phyloP scores from a whole-genome alignment of 306 rosid species.

The Rubus parviflorus region DNA sequence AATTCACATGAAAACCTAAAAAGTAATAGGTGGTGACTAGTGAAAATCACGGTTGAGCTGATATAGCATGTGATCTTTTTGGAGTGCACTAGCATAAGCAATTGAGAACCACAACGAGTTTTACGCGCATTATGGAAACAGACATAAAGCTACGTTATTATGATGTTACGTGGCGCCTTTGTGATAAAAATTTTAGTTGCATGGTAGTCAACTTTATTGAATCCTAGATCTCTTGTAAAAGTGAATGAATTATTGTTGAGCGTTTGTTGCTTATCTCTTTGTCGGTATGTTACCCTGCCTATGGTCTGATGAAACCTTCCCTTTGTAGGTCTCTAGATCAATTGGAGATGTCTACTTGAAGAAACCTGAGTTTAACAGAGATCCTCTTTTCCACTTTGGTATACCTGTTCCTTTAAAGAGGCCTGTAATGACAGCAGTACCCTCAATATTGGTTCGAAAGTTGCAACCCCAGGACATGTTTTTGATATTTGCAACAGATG shows the following conservation, averaged over 20 bases:
- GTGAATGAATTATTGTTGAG: slow-evolving; percentile 15
- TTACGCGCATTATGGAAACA: background rate
- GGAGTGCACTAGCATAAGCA: slow-evolving; percentile 1
- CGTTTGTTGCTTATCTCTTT: slow-evolving; percentile 3
- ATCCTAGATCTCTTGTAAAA: background rate
- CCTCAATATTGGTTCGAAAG: slow-evolving; percentile 50
- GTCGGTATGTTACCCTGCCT: background rate
- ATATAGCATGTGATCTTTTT: background rate
- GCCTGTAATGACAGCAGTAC: slow-evolving; percentile 67
- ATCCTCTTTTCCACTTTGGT: slow-evolving; percentile 51
- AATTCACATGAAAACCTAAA: slow-evolving; percentile 14
- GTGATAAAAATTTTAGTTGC: background rate
- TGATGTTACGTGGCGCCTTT: background rate
- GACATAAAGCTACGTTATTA: slow-evolving; percentile 3
- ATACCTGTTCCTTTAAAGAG: slow-evolving; percentile 49
- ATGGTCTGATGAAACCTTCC: background rate
- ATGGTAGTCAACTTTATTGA: background rate
- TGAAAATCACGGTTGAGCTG: background rate
- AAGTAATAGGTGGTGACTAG: background rate
- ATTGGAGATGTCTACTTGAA: slow-evolving; percentile 74
- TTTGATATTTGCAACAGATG: slow-evolving; percentile 72
- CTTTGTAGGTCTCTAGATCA: slow-evolving; percentile 66
- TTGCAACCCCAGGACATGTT: slow-evolving; percentile 50
- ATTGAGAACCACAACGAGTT: background rate
- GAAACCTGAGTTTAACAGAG: slow-evolving; percentile 57